Evolutionary conservation across 805 yeast genomes (phyloP).

Genomic region (Spathaspora arborariae): DNA sequence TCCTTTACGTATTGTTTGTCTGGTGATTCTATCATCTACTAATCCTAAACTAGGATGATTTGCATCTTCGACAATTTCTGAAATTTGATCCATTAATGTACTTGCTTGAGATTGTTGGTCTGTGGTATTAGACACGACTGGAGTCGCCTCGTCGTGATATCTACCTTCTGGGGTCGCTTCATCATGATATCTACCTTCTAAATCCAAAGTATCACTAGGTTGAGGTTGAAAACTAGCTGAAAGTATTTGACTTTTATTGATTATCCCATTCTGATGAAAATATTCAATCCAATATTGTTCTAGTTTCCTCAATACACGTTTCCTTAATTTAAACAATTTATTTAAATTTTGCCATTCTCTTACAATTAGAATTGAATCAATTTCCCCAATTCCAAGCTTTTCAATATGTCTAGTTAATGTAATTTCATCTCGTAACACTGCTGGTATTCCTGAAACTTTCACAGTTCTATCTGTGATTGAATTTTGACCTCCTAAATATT

Average conservation of each 20-base stretch:
- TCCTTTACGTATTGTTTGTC: constrained; percentile 67
- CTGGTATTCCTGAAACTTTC: constrained; percentile 83
- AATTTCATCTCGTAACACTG: constrained; percentile 67
- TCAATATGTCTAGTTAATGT: constrained; percentile 73
- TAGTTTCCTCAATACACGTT: constrained; percentile 47
- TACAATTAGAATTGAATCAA: constrained; percentile 73
- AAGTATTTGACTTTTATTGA: constrained; percentile 25
- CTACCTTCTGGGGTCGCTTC: constrained; percentile 9
- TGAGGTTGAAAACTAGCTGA: constrained; percentile 23
- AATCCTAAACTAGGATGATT: constrained; percentile 12
- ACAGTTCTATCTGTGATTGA: constrained; percentile 91
- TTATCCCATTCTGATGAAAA: constrained; percentile 37
- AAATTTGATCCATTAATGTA: constrained; percentile 24
- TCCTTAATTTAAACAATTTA: constrained; percentile 56
- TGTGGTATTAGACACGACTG: background rate
- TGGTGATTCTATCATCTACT: constrained; percentile 20
- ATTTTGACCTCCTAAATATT: constrained; percentile 78
- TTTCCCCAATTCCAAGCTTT: constrained; percentile 73
- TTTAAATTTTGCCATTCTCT: constrained; percentile 83
- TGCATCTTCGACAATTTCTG: constrained; percentile 13
- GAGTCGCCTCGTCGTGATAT: background rate
- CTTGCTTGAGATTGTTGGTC: constrained; percentile 6
- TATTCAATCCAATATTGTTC: constrained; percentile 75
- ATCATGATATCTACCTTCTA: constrained; percentile 11
- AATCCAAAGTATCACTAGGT: constrained; percentile 22